phyloP scores from a whole-genome alignment of 2,329 filamentous ascomycete genomes.

The Aspergillus felis region DNA sequence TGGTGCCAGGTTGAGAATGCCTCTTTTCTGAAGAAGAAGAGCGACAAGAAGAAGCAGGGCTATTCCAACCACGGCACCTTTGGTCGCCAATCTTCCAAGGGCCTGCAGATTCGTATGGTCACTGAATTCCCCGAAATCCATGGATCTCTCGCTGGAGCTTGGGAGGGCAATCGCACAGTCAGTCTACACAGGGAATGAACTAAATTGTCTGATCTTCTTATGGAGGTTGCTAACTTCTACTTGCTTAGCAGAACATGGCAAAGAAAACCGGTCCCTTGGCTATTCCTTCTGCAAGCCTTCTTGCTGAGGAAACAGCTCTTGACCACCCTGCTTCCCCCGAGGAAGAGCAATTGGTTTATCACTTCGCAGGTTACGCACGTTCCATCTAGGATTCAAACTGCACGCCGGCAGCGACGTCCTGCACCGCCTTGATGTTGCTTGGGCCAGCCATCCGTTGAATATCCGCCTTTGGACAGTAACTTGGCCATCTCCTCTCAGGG shows the following conservation, averaged over 20 bases:
- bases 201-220: neutral
- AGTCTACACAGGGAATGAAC: neutral
- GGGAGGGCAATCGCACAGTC: neutral
- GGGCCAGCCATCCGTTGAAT: neutral
- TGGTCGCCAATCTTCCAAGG: neutral
- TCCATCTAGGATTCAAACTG: neutral
- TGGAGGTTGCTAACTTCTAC: neutral
- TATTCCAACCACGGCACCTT: neutral
- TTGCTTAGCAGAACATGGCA: neutral
- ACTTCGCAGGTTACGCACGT: neutral
- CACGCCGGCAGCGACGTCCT: neutral
- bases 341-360: neutral
- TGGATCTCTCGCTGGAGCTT: neutral
- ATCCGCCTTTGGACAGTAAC: neutral
- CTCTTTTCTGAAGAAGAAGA: slow-evolving; percentile 5
- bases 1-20: slow-evolving; percentile 6
- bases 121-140: neutral
- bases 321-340: neutral
- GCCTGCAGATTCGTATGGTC: neutral
- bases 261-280: neutral
- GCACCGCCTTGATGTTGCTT: neutral
- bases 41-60: neutral
- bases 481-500: neutral
- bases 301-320: neutral
- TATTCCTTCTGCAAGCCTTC: neutral